Base-by-base conservation (phyloP, 169 alveolate genomes). In the Cryptosporidium sp. region DNA sequence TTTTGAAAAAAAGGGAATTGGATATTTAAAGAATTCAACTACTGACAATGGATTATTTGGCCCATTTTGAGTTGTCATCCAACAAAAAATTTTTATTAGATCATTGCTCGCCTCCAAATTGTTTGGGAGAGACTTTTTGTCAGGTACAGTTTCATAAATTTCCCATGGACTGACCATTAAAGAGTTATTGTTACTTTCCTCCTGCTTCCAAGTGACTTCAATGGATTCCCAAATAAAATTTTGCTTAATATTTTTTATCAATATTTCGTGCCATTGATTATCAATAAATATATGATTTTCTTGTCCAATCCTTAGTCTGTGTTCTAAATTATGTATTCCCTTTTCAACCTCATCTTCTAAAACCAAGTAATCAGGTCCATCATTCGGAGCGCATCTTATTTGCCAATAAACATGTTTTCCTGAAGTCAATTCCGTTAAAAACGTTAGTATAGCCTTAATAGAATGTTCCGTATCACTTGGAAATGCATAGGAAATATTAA, bases 101-200 rank as follows among this genome's bases (percentile, higher is more conserved):
- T 80, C 75, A 42, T 80, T 80, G 10, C 23, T 31, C 18, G 52
- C 37, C 18, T 80, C 89, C 26, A 80, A 12, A 14, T 44, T 60
- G 62, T 12, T 29, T n/a, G n/a, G 44, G 7, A 1, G 3, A 10
- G 58, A 23, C 29, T 65, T 80, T 16, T 26, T 29, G 33, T 73
- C 86, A 33, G 86, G 70, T n/a, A 29, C 58, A 73, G 12, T 5
- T n/a, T 73, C 86, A 51, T 60, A n/a, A 14, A 80, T 60, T 18
- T 80, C 89, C 89, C 89, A 80, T 37, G 89, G 89, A 67, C 51
- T 80, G 29, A 80, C 89, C 75, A 58, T 56, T 39, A 73, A 53
- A 18, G 86, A 23, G 52, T 37, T 21, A 42, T 53, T 35, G n/a
- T 35, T 39, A 6, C 45, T 45, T 10, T 37, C 75, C 29, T 80